Evolutionary conservation across 1,139 yeast genomes (phyloP).

Genomic region (Fermentozyma sake): DNA sequence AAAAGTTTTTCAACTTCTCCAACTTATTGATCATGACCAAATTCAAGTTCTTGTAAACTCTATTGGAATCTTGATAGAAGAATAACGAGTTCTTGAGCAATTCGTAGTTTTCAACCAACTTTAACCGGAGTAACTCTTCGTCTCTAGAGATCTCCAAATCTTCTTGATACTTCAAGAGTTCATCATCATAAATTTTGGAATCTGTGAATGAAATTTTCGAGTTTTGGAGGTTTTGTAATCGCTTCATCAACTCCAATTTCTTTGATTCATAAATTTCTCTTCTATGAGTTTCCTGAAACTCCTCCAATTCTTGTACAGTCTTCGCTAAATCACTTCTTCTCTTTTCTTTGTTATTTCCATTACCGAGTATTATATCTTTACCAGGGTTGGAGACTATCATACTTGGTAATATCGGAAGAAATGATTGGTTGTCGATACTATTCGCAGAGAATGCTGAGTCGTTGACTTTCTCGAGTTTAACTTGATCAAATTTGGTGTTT

Average conservation of each 20-base stretch:
- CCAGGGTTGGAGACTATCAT: constrained; percentile 8
- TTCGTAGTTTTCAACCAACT: constrained; percentile 32
- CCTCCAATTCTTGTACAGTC: constrained; percentile 15
- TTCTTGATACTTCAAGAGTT: constrained; percentile 27
- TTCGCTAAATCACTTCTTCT: constrained; percentile 20
- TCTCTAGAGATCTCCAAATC: constrained; percentile 35
- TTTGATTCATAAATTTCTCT: constrained; percentile 18
- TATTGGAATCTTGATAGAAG: constrained; percentile 39
- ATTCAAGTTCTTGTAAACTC: constrained; percentile 31
- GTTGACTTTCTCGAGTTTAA: neutral
- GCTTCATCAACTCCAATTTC: constrained; percentile 21
- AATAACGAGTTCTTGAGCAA: constrained; percentile 27
- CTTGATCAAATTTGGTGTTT: constrained; percentile 1
- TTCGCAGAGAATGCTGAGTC: neutral
- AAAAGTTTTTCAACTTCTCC: constrained; percentile 36
- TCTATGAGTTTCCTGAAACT: constrained; percentile 13
- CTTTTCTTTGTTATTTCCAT: constrained; percentile 22
- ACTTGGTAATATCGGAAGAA: constrained; percentile 4
- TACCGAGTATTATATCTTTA: constrained; percentile 21
- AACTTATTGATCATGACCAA: constrained; percentile 29
- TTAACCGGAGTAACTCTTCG: constrained; percentile 31
- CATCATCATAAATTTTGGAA: constrained; percentile 24
- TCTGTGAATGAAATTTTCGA: constrained; percentile 23
- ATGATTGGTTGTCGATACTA: too few relatives aligned
- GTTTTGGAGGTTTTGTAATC: constrained; percentile 21